Base-by-base conservation (phyloP, 352 stramenopile genomes). In the Pythium rhizo-oryzae region DNA sequence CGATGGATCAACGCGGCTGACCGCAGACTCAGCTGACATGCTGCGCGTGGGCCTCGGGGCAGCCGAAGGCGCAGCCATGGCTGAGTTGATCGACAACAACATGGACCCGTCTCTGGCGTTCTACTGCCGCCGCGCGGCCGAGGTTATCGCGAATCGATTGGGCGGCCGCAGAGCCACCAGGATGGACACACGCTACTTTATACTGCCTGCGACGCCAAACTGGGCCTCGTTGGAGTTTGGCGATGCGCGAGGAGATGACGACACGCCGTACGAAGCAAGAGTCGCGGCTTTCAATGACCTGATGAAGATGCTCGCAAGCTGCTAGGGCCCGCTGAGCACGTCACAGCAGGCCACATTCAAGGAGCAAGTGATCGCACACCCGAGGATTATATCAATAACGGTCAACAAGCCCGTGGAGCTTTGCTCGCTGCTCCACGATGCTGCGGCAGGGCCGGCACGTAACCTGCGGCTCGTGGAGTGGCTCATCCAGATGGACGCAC, bases 401-500 rank as follows among this genome's bases (percentile, higher is more conserved):
- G 23, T 13, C 18, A n/a, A 16, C 1, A 21, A 60, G 41, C 24
- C 41, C 41, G 41, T 49, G 11, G 58, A 63, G 41, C 25, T 72
- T 8, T 16, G 25, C 0, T 53, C 46, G 30, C 0, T 72, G 28
- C 46, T 68, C 4, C 77, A 81, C 28, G 69, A 78, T 52, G 77
- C 65, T 3, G 71, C 71, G 9, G 74, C 74, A 19, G 74, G 74
- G 0, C 55, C 62, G 49, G 67, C 66, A 12, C 64, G 71, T 13
- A 64, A 84, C 24, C 25, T 23, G 12, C 23, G 65, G 1, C 59
- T 80, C 0, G 69, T 77, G 0, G 74, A 83, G 37, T 83, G 68
- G 71, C 67, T 84, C 53, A 65, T 78, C 51, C 65, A 80, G 33
- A 73, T 80, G 71, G 19, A 49, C 33, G 37, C 50, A 56, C 43